These are phyloP conservation scores for Tetrapisispora nanseiensis DNA, from an alignment of 805 yeast genomes.

Conservation along the genomic window DNA sequence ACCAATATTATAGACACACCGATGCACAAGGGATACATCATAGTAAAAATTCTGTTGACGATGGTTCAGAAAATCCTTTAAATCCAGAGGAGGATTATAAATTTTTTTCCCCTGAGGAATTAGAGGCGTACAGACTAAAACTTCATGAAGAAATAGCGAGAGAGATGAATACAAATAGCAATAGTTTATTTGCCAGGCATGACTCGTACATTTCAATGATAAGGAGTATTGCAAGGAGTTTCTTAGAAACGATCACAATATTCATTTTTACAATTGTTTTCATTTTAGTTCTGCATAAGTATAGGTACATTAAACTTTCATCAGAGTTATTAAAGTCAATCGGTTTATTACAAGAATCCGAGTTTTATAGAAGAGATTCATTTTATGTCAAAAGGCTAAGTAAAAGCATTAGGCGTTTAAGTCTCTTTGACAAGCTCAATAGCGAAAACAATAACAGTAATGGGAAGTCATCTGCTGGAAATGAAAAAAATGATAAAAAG, in stretches of 20 bases:
- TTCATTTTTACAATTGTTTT: conserved; percentile 21
- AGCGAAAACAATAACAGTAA: neutral
- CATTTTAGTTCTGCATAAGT: conserved; percentile 22
- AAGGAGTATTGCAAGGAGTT: conserved; percentile 18
- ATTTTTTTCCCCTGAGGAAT: conserved; percentile 19
- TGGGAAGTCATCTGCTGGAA: neutral
- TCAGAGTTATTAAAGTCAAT: conserved; percentile 24
- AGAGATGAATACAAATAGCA: conserved; percentile 11
- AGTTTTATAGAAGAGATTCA: conserved; percentile 1
- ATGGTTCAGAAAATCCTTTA: neutral
- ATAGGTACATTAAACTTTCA: conserved; percentile 28
- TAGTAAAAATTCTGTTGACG: neutral
- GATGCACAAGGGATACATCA: neutral
- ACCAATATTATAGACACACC: neutral
- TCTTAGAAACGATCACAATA: conserved; percentile 34
- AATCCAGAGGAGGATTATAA: conserved; percentile 15
- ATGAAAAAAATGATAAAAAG: neutral
- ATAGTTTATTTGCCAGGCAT: neutral
- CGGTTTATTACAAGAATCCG: conserved; percentile 27
- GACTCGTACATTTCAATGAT: conserved; percentile 11
- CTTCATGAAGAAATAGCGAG: conserved; percentile 21
- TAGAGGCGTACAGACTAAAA: conserved; percentile 16
- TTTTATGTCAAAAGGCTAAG: neutral
- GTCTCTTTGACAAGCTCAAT: conserved; percentile 1
- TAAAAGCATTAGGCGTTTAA: neutral